Evolutionary conservation across 306 rosid species (phyloP), one percentile per base, ranked within the genome.

Genomic region (Cyclanthera cordifolia): DNA sequence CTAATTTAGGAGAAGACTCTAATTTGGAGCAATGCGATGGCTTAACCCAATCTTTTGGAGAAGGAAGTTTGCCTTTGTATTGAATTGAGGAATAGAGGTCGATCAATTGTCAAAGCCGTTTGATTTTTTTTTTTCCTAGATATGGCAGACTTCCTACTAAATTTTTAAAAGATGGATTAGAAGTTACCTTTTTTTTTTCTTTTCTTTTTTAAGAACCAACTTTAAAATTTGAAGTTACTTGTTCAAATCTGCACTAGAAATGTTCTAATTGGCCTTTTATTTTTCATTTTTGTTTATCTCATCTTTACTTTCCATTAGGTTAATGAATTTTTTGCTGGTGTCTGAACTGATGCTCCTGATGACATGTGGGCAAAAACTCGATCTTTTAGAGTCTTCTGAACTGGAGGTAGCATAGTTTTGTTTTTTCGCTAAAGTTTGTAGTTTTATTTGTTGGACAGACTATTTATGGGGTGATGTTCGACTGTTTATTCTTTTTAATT

Each of bases 341-440:
- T 90, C 48, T 96, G 99, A 82, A 86, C 88, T 52, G 99, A 93
- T 83, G 99, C 99, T 58, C 99, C 99, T 2, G 99, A 93, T 79
- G 99, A 93, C 83, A 57, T 93, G 96, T 93, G 99, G 96, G 96
- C 99, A 43, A 93, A 93, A 84, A 86, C 96, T n/a, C n/a, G n/a
- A n/a, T 53, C 99, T 93, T 67, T 68, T 93, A 75, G 99, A 93
- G 80, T 61, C 96, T 75, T 76, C 90, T 27, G 98, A 93, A 79
- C 66, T 84, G 69, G 99, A 90, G 87, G 96, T 90, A 58, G 24
- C n/a, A 73, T 71, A 73, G 24, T 52, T 53, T 69, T 12, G 75
- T 74, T 56, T 43, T 67, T 32, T 30, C 55, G 39, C 39, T 34
- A 53, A n/a, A 34, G 19, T 30, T 43, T 69, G 73, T 49, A 51